Base-by-base conservation (phyloP, 352 stramenopile species). In the Chrysophaeum taylorii region DNA sequence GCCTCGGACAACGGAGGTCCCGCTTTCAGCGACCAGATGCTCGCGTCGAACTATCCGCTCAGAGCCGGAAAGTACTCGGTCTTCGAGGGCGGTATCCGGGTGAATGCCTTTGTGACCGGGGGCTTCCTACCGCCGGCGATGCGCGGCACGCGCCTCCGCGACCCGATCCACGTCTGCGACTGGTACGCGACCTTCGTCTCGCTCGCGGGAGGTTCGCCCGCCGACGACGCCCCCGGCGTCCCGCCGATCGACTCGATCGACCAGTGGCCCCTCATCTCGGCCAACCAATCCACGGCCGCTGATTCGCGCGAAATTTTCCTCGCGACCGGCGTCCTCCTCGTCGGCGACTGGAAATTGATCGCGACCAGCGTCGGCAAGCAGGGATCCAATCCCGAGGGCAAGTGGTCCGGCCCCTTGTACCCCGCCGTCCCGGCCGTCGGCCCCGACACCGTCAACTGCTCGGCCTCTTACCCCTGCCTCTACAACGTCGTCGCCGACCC, bases 401-500 rank as follows among this genome's bases (percentile, higher is more conserved):
- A 63, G 4, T 75, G 60, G 68, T 73, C 70, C 1, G 48, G 63
- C 45, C 21, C 43, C 18, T 41, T 45, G 21, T 79, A 78, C 63
- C 75, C 75, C 0, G 74, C 72, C 68, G 62, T n/a, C n/a, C n/a
- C n/a, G n/a, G n/a, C n/a, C n/a, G n/a, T n/a, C n/a, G n/a, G n/a
- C n/a, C n/a, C n/a, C n/a, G n/a, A n/a, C 45, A 2, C n/a, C 4
- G 50, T 39, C 50, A 25, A 71, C 60, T 61, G 41, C 39, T 33
- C 37, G 37, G n/a, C n/a, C n/a, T n/a, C n/a, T n/a, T 54, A 45
- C 53, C 69, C 50, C 18, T 82, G 78, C 71, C 54, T 82, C 21
- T 82, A 82, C 66, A 68, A 82, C 67, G 63, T 82, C n/a, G 57
- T 52, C 16, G 37, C 36, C 15, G 78, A 82, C 62, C 71, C 70